phyloP scores from a whole-genome alignment of 2,329 filamentous ascomycete genomes.

The Pestalotiopsis sp. region DNA sequence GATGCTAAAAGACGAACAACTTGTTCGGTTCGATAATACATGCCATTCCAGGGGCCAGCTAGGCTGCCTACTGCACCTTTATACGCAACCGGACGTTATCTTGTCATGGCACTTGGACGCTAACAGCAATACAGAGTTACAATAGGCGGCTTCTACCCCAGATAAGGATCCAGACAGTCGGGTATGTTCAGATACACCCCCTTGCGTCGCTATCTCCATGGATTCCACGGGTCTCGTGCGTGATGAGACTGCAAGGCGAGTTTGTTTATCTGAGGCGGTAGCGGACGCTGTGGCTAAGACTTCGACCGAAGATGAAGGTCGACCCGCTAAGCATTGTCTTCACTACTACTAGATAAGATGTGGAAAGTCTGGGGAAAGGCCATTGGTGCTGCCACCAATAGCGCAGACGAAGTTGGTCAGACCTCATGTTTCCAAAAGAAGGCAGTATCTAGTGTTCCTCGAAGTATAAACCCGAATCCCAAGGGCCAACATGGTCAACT shows the following conservation, averaged over 20 bases:
- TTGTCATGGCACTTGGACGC: background rate
- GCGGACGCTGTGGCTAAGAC: background rate
- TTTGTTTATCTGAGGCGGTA: background rate
- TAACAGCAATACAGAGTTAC: background rate
- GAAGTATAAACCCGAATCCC: background rate
- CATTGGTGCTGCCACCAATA: background rate
- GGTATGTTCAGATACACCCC: background rate
- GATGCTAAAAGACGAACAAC: background rate
- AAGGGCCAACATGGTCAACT: background rate
- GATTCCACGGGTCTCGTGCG: background rate
- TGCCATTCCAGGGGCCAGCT: background rate
- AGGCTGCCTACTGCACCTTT: background rate
- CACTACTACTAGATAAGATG: background rate
- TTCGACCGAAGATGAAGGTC: background rate
- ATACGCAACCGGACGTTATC: background rate
- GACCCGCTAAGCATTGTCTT: background rate
- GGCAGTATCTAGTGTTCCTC: background rate
- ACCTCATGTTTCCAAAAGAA: background rate
- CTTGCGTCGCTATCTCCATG: background rate
- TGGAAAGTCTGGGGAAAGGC: background rate
- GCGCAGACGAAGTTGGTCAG: background rate
- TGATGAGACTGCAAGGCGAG: background rate
- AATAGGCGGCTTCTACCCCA: background rate
- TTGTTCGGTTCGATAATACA: background rate
- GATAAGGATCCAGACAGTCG: background rate